Conservation (phyloP, 495 filamentous ascomycete species). For the Hypoxylon lenormandii region DNA sequence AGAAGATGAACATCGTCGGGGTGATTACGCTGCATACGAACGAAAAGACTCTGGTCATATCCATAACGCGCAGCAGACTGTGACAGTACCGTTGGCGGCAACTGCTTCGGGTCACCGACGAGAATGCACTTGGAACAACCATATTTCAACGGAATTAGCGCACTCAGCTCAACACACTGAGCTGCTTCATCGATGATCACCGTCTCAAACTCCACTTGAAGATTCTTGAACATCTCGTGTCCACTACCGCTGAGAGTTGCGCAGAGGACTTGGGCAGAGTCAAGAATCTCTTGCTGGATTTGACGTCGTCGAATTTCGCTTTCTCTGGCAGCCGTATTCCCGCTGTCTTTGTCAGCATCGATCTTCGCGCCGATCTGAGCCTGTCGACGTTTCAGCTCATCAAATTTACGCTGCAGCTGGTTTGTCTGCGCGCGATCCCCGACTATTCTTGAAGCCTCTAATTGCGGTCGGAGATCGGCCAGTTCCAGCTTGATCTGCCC, state of each 20-base stretch:
- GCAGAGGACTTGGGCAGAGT: slow-evolving; percentile 90
- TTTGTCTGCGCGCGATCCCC: slow-evolving; percentile 67
- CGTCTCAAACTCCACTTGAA: slow-evolving; percentile 97
- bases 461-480: slow-evolving; percentile 70
- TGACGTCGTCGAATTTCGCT: slow-evolving; percentile 84
- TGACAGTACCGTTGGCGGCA: slow-evolving; percentile 95
- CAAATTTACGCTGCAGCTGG: slow-evolving; percentile 81
- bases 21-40: slow-evolving; percentile 94
- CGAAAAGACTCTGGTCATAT: slow-evolving; percentile 98
- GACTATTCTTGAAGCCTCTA: slow-evolving; percentile 76
- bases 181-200: slow-evolving; percentile 98
- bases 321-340: slow-evolving; percentile 78
- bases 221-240: slow-evolving; percentile 94
- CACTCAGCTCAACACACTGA: slow-evolving; percentile 96
- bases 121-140: slow-evolving; percentile 96
- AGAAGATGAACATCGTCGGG: slow-evolving; percentile 91
- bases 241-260: slow-evolving; percentile 94
- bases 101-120: slow-evolving; percentile 95
- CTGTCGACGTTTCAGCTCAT: slow-evolving; percentile 78
- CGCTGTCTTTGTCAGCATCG: slow-evolving; percentile 84
- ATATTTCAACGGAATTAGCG: slow-evolving; percentile 96
- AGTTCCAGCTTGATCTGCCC: slow-evolving; percentile 78
- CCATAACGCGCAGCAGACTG: slow-evolving; percentile 90
- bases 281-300: slow-evolving; percentile 89
- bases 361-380: slow-evolving; percentile 79